Evolutionary conservation across 2,329 filamentous ascomycete species (phyloP), one percentile per base, ranked within the genome.

Genomic region (Aspergillus luchuensis): DNA sequence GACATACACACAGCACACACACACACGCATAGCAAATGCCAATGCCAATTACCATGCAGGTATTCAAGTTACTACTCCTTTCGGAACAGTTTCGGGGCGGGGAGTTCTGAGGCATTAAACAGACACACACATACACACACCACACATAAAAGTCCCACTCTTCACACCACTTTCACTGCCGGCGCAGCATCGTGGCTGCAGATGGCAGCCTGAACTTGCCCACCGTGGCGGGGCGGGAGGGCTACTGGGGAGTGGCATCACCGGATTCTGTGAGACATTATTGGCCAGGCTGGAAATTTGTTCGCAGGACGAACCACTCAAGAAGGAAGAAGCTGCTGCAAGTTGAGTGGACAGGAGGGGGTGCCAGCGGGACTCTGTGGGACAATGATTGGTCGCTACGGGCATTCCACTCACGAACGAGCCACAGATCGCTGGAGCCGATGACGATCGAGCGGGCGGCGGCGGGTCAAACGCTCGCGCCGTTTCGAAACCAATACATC

Each of bases 361-460:
- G 17, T 15, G 33, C 3, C 51, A 60, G 59, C 58, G 58, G 62
- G 61, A 38, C 59, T 52, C 25, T 15, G 25, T 38, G 17, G 10
- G 10, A 13, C 8, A 36, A 11, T 36, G 33, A 36, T 36, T 36
- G 10, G 33, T 36, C 33, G 33, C 33, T 36, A 36, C 33, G 33
- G 33, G 30, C 3, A 56, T n/a, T 56, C 56, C 60, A 60, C 59
- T 69, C 70, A 61, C 69, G 71, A 70, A 64, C 61, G 57, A 64
- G 66, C 61, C 59, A 67, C 47, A 69, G 70, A 73, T 71, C 67
- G 69, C 64, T 71, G 69, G 69, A 67, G 69, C 66, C 66, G 66
- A 73, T 74, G 70, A 73, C 67, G 71, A 73, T 71, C 67, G 60
- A 65, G 59, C 63, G 61, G 63, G 57, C 59, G 59, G 39, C 45